These are phyloP conservation scores for Stropharia rugosoannulata DNA, from an alignment of 768 basidiomycete species.

Conservation along the genomic window DNA sequence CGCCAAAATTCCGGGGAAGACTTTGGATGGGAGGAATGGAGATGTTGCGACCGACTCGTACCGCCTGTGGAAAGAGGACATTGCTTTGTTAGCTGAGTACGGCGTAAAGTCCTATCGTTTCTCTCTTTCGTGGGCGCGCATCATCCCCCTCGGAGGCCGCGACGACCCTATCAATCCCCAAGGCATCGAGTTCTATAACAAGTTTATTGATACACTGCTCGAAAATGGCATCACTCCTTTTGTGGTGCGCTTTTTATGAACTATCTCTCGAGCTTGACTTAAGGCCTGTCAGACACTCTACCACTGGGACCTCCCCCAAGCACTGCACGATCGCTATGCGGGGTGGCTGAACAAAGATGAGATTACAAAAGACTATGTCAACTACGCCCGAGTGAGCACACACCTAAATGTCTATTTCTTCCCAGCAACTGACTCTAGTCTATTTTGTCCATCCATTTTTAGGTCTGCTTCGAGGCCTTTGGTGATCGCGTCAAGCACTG, in stretches of 20 bases:
- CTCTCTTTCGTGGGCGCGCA: slow-evolving; percentile 73
- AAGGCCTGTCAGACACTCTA: slow-evolving; percentile 52
- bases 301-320: slow-evolving; percentile 81
- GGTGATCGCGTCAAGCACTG: slow-evolving; percentile 78
- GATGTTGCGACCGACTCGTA: slow-evolving; percentile 75
- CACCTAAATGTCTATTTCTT: slow-evolving; percentile 7
- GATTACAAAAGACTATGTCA: slow-evolving; percentile 62
- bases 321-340: slow-evolving; percentile 68
- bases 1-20: slow-evolving; percentile 63
- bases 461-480: slow-evolving; percentile 74
- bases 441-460: slow-evolving; percentile 12
- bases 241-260: slow-evolving; percentile 41
- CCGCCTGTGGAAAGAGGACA: slow-evolving; percentile 65
- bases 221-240: slow-evolving; percentile 65
- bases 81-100: slow-evolving; percentile 58
- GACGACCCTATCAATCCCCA: slow-evolving; percentile 70
- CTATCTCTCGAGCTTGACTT: background rate
- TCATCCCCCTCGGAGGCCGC: slow-evolving; percentile 72
- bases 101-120: slow-evolving; percentile 76
- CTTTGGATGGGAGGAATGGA: slow-evolving; percentile 62
- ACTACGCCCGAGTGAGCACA: slow-evolving; percentile 52
- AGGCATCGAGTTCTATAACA: slow-evolving; percentile 70
- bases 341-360: slow-evolving; percentile 77
- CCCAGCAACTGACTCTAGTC: slow-evolving; percentile 16
- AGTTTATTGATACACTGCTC: slow-evolving; percentile 67